Percentiles rank a stretch among this genome's conserved stretches.
Conservation (phyloP, 352 stramenopile genomes). For the Phytophthora capsici region DNA sequence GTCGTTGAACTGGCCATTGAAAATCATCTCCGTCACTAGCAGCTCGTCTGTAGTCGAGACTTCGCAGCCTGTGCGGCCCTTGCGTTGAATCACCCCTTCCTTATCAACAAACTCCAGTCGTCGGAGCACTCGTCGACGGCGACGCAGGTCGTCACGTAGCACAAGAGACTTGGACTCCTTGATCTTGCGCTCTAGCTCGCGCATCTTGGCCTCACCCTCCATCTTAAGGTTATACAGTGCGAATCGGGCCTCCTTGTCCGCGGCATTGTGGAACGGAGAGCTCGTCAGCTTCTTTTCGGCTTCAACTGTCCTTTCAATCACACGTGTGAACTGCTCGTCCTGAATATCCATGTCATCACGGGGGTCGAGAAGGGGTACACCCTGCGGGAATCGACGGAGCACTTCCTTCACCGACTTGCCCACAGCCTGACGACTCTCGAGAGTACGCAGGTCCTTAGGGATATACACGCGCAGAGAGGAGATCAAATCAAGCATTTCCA, state of each 20-base stretch:
- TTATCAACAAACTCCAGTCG: slow-evolving; percentile 96
- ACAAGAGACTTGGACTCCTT: slow-evolving; percentile 95
- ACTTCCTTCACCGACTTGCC: slow-evolving; percentile 85
- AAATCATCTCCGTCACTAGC: slow-evolving; percentile 98
- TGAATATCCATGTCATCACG: slow-evolving; percentile 96
- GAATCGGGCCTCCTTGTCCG: slow-evolving; percentile 86
- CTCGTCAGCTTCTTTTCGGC: slow-evolving; percentile 74
- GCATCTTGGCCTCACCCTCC: slow-evolving; percentile 92
- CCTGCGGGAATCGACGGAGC: slow-evolving; percentile 77
- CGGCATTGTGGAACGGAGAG: slow-evolving; percentile 67
- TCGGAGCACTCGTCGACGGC: slow-evolving; percentile 96
- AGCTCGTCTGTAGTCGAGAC: slow-evolving; percentile 99
- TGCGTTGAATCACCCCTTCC: slow-evolving; percentile 98
- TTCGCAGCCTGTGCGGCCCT: slow-evolving; percentile 98
- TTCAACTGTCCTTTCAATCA: slow-evolving; percentile 88
- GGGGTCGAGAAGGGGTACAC: slow-evolving; percentile 93
- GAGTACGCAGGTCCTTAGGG: slow-evolving; percentile 78
- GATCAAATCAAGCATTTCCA: slow-evolving; percentile 79
- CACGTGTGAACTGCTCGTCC: slow-evolving; percentile 88
- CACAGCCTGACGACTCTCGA: slow-evolving; percentile 77
- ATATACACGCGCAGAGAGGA: slow-evolving; percentile 88
- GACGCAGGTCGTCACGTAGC: slow-evolving; percentile 95
- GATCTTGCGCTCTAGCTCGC: slow-evolving; percentile 94
- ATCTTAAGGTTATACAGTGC: slow-evolving; percentile 93
- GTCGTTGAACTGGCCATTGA: slow-evolving; percentile 98